Conservation (phyloP, 257 asterid genomes). For the Solanum virginianum region DNA sequence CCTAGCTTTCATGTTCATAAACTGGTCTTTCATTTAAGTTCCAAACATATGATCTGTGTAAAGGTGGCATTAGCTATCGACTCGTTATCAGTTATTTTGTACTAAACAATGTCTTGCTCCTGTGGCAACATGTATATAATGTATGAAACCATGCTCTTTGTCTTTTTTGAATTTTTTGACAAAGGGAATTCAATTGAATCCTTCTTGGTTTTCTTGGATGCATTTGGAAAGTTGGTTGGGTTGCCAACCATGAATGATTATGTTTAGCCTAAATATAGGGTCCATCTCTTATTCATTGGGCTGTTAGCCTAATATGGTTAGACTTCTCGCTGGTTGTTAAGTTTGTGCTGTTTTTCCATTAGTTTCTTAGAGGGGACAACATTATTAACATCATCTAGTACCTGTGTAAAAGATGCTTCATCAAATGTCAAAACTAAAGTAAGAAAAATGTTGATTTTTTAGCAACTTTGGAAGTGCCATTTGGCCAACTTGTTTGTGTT, state of each 20-base stretch:
- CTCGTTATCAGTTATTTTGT: slow-evolving; percentile 10
- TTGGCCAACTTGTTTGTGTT: not conserved
- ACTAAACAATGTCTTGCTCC: not conserved
- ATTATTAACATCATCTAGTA: not conserved
- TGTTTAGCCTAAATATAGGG: not conserved
- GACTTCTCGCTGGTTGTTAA: not conserved
- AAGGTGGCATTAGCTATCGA: not conserved
- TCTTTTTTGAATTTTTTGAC: not conserved
- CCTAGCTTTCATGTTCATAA: slow-evolving; percentile 85
- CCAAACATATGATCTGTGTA: not conserved
- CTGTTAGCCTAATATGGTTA: not conserved
- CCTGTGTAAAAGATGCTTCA: not conserved
- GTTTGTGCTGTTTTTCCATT: not conserved
- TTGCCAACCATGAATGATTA: not conserved
- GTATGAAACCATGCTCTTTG: not conserved
- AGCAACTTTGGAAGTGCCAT: not conserved
- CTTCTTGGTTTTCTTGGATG: not conserved
- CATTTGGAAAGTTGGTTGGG: not conserved
- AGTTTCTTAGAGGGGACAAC: not conserved
- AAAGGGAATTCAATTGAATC: not conserved
- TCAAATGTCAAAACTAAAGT: not conserved
- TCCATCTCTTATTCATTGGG: not conserved
- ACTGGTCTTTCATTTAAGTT: slow-evolving; percentile 76
- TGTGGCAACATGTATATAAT: not conserved
- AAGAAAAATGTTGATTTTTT: not conserved